Percentiles rank a stretch among this genome's conserved stretches.
Evolutionary conservation across 2,329 filamentous ascomycete genomes (phyloP).

Genomic region (Trichothecium roseum): DNA sequence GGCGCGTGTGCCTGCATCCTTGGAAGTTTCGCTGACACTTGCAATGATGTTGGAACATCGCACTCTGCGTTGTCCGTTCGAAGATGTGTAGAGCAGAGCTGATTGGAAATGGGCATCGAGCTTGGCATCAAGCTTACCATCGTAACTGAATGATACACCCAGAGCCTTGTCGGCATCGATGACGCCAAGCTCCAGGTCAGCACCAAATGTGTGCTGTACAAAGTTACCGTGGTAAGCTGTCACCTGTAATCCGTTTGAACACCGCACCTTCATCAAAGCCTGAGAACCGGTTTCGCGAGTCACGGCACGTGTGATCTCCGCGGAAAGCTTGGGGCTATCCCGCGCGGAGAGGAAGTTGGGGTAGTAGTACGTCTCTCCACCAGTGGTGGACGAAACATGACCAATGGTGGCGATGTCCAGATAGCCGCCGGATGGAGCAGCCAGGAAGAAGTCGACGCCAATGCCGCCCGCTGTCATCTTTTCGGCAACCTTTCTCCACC

Average conservation of each 20-base stretch:
- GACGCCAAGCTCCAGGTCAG: conserved; percentile 86
- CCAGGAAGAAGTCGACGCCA: conserved; percentile 90
- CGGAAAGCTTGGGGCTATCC: conserved; percentile 72
- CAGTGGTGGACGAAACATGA: conserved; percentile 78
- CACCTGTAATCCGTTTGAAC: conserved; percentile 91
- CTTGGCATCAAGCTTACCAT: conserved; percentile 94
- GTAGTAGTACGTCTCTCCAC: conserved; percentile 93
- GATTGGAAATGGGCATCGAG: conserved; percentile 97
- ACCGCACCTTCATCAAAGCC: conserved; percentile 95
- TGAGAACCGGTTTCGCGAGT: conserved; percentile 90
- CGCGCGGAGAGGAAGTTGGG: conserved; percentile 88
- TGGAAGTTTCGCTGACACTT: conserved; percentile 64
- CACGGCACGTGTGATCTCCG: conserved; percentile 78
- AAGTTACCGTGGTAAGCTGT: conserved; percentile 95
- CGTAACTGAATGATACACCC: conserved; percentile 84
- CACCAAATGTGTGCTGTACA: conserved; percentile 87
- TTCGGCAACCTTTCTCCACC: conserved; percentile 75
- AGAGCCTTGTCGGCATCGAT: conserved; percentile 92
- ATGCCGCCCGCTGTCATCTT: conserved; percentile 82
- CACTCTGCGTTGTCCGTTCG: conserved; percentile 78
- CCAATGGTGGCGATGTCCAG: conserved; percentile 91
- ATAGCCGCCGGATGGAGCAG: conserved; percentile 81
- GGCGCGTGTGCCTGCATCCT: conserved; percentile 25
- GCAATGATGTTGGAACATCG: conserved; percentile 90
- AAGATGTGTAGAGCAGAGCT: conserved; percentile 87